Percentiles rank a stretch among this genome's conserved stretches.
Conservation (phyloP, 306 rosid genomes). For the Dryas octopetala region DNA sequence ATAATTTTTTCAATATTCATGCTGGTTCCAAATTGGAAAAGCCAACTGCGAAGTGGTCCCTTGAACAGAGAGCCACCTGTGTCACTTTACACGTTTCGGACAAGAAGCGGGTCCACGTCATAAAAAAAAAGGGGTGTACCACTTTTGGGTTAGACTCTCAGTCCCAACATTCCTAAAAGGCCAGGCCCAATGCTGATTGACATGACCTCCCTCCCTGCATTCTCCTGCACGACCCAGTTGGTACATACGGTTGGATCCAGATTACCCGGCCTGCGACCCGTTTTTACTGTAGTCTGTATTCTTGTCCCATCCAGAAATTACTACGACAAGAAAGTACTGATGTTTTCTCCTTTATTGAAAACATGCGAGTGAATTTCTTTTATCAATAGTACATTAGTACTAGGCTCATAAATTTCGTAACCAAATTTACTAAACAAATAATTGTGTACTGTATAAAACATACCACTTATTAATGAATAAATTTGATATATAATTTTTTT, state of each 20-base stretch:
- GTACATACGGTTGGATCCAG: background rate
- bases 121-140: background rate
- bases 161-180: background rate
- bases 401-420: too few species aligned
- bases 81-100: conserved; percentile 9
- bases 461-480: too few species aligned
- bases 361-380: background rate
- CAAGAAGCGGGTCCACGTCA: background rate
- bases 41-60: background rate
- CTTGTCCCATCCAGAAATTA: background rate
- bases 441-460: too few species aligned
- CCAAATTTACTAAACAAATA: too few species aligned
- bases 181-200: conserved; percentile 1
- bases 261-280: background rate
- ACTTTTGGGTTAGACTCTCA: too few species aligned
- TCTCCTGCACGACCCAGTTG: background rate
- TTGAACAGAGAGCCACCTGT: background rate
- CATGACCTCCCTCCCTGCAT: background rate
- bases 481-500: too few species aligned
- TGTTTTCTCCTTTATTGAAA: background rate
- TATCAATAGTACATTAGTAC: too few species aligned
- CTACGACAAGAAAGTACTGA: background rate
- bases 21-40: too few species aligned
- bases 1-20: too few species aligned
- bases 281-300: too few species aligned